Base-by-base conservation (phyloP, 108 stramenopile genomes). In the Discostella stelligeroides region DNA sequence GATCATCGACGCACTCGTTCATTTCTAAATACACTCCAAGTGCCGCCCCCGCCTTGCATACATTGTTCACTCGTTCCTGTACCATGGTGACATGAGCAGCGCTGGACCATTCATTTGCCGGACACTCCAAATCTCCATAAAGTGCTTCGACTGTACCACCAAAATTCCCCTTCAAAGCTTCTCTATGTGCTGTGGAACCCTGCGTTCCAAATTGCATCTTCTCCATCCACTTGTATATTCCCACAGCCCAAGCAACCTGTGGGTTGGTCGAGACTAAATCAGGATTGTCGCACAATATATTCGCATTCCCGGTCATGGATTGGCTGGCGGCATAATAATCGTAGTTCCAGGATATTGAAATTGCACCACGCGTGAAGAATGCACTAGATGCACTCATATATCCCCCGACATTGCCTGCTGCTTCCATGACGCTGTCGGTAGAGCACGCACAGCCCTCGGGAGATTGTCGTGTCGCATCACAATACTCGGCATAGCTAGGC, bases 171-270 rank as follows among this genome's bases (percentile, higher is more conserved):
- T 73, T 69, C 49, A 80, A 55, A 0, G 46, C 59, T 27, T 80
- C 72, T 30, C 69, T 73, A 63, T 80, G 79, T 2, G 79, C 79
- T 5, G 79, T 80, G 18, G 71, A 48, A 7, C 72, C 79, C 14
- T 54, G 56, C 0, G 72, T 68, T 5, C 72, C 79, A 59, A 63
- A 69, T 15, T 64, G 55, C 72, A 73, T 64, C 25, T 80, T 64
- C 45, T 80, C 79, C 79, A 80, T 80, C 59, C 66, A 80, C 40
- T 80, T 80, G 50, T 42, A 57, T 17, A 80, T 73, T 7, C 72
- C 79, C 10, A 58, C 60, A 25, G 62, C 66, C 79, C 79, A 80
- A 2, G 72, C 67, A 41, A 59, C 57, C 45, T 70, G 72, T 21
- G 70, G 25, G 64, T 65, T 57, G 15, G 79, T 73, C n/a, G 79